Evolutionary conservation across 306 rosid genomes (phyloP).

Genomic region (Trifolium subterraneum): DNA sequence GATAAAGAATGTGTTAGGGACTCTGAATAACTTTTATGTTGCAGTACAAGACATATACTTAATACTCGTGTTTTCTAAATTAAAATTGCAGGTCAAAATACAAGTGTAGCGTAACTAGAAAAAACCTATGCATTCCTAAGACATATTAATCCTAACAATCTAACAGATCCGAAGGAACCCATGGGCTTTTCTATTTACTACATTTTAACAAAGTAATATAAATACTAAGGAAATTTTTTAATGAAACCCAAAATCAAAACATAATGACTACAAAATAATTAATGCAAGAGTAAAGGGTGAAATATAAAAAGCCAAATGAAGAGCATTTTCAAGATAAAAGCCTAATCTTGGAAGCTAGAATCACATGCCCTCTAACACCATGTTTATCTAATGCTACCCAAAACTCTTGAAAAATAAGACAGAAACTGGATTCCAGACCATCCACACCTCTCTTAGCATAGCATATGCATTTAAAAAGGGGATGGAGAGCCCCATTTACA

Average conservation of each 20-base stretch:
- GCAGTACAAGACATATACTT: too few species aligned
- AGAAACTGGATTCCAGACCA: too few species aligned
- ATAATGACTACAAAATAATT: background rate
- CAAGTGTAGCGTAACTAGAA: slow-evolving; percentile 1
- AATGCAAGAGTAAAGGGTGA: background rate
- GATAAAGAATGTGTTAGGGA: slow-evolving; percentile 9
- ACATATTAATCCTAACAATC: slow-evolving; percentile 9
- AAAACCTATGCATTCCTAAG: slow-evolving; percentile 10
- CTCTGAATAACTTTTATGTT: background rate
- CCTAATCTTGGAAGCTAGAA: background rate
- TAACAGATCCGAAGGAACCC: slow-evolving; percentile 1
- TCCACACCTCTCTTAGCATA: too few species aligned
- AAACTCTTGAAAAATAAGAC: too few species aligned
- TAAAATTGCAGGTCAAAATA: slow-evolving; percentile 3
- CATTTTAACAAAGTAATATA: background rate
- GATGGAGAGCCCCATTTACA: too few species aligned
- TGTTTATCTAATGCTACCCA: slow-evolving; percentile 6
- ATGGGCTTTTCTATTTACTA: slow-evolving; percentile 10
- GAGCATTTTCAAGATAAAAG: background rate
- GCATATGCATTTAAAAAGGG: too few species aligned
- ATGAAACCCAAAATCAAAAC: background rate
- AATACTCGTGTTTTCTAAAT: background rate
- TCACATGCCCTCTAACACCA: background rate
- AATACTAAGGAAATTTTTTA: background rate
- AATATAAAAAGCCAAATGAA: background rate